Base-by-base conservation (phyloP, 1,284 basidiomycete species). In the Inonotus hispidus region DNA sequence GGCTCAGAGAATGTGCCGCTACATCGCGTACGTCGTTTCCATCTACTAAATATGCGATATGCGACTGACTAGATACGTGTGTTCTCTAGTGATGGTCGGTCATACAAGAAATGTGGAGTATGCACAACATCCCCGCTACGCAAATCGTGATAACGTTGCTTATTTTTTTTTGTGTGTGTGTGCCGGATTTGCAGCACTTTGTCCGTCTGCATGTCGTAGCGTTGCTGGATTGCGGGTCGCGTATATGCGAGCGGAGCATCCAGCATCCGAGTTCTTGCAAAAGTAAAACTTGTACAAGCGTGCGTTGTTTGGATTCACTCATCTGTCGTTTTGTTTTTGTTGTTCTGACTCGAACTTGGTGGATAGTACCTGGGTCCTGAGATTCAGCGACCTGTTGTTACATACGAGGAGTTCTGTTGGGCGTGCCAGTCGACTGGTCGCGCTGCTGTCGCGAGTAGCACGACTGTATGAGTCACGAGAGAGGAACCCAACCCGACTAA, bases 381-480 rank as follows among this genome's bases (percentile, higher is more conserved):
- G 35, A 63, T 63, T 14, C 62, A 63, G 49, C 45, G 52, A 23
- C 58, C 62, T 14, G 52, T 63, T 14, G 53, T 63, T 10, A 60
- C 58, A 19, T 63, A 63, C 47, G 58, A 63, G 27, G 62, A 63
- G 37, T 60, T 50, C 25, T 63, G 62, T 21, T 63, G 62, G 62
- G 53, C 53, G 8, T 63, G 62, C 27, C 62, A 63, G 39, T 63
- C 62, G 11, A 62, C 61, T 11, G 61, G 61, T 13, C 50, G 25
- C 39, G 61, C 61, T 11, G n/a, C 50, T n/a, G 57, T 62, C 13
- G 56, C 61, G n/a, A 53, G 49, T 14, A 56, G 41, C 32, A 32
- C 32, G 3, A 45, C 55, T 46, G 55, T 32, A 27, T 56, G 55
- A 46, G 37, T 19, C 41, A 43, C 19, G 41, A 43, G 19, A 8